Conservation (phyloP, 495 filamentous ascomycete species). For the Xylaria flabelliformis region DNA sequence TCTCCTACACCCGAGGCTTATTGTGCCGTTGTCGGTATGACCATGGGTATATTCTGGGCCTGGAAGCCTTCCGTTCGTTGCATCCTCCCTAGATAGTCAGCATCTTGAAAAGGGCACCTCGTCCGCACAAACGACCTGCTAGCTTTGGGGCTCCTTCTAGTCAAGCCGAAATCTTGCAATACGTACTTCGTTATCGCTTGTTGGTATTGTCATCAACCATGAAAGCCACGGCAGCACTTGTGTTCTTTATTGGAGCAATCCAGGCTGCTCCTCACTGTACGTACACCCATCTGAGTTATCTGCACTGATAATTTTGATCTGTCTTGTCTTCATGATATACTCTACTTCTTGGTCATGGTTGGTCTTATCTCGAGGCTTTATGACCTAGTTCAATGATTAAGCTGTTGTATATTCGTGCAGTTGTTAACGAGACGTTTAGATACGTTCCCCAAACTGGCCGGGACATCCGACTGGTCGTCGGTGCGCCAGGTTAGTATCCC, state of each 20-base stretch:
- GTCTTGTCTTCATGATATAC: not conserved
- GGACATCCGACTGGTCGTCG: slow-evolving; percentile 54
- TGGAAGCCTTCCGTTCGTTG: not conserved
- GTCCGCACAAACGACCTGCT: not conserved
- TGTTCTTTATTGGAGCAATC: slow-evolving; percentile 41
- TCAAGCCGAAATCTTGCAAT: not conserved
- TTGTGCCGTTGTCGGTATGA: slow-evolving; percentile 7
- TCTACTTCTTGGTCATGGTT: not conserved
- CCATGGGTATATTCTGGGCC: not conserved
- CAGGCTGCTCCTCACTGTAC: slow-evolving; percentile 53
- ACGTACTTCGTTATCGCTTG: not conserved
- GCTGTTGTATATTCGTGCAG: not conserved
- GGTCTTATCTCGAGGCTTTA: not conserved
- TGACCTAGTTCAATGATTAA: not conserved
- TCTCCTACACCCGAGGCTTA: not conserved
- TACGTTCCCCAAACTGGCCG: slow-evolving; percentile 43
- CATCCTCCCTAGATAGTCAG: not conserved
- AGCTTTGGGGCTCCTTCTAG: not conserved
- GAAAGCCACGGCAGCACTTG: slow-evolving; percentile 45
- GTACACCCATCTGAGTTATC: not conserved
- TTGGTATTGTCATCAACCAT: slow-evolving; percentile 30
- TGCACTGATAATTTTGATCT: not conserved
- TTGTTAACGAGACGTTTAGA: slow-evolving; percentile 30
- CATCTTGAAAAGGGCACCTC: not conserved
- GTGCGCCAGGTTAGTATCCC: slow-evolving; percentile 46